Base-by-base conservation (phyloP, 805 yeast genomes). In the Ogataea pini region DNA sequence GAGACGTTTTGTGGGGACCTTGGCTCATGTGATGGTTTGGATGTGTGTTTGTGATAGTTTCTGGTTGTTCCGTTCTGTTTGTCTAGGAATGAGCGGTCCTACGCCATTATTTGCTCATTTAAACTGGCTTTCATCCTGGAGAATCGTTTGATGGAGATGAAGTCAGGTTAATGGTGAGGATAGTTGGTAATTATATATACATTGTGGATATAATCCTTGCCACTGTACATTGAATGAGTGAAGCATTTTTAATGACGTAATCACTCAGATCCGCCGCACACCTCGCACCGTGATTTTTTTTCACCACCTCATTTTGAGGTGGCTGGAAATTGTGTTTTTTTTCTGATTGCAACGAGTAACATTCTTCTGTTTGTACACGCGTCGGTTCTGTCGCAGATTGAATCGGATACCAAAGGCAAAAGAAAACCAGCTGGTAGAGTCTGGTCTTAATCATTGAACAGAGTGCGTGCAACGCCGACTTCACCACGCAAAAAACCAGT, bases 51-150 rank as follows among this genome's bases (percentile, higher is more conserved):
- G 78, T 37, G 77, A 75, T 2, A 70, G 75, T 8, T 87, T 86
- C 72, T 76, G 79, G 74, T 69, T 78, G 56, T 83, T 80, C 55
- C 72, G 80, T 52, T 84, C 83, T 52, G 67, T 85, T 14, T 74
- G 88, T 27, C 77, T 82, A 51, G 95, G 95, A 46, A 79, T 87
- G 85, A 68, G 57, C 8, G 83, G 83, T 8, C 70, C 74, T 28
- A 56, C 69, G 6, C 47, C 54, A 1, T 54, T 72, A 4, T 80
- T 64, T 54, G 56, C 56, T 25, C 69, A 79, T 58, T 59, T 81
- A 61, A 69, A 77, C 52, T 77, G 81, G 82, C 62, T 78, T 27
- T 56, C 42, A 0, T 36, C 40, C 14, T 55, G 61, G 59, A 32
- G 45, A 9, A 52, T 55, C 17, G 42, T 14, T 7, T 31, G 18